These are phyloP conservation scores for Favolaschia claudopus DNA, from an alignment of 768 basidiomycete species.

Conservation along the genomic window DNA sequence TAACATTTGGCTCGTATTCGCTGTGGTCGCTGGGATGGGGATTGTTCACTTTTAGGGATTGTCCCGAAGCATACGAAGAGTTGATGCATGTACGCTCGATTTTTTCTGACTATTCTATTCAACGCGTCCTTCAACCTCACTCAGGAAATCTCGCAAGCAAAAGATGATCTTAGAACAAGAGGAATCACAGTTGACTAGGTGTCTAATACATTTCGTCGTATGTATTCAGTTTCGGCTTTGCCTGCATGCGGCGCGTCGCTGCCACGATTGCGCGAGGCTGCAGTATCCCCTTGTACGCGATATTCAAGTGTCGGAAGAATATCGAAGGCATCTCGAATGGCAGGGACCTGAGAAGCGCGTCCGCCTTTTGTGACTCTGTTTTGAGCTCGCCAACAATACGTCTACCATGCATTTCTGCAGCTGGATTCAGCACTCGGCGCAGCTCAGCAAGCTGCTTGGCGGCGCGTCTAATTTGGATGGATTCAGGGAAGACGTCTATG, in stretches of 20 bases:
- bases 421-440: constrained; percentile 36
- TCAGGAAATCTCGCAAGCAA: constrained; percentile 69
- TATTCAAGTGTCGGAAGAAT: background rate
- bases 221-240: constrained; percentile 17
- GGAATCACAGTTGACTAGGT: constrained; percentile 57
- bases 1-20: constrained; percentile 82
- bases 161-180: constrained; percentile 53
- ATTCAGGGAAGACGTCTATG: too few relatives aligned
- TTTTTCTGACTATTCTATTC: constrained; percentile 14
- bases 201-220: constrained; percentile 14
- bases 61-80: constrained; percentile 81
- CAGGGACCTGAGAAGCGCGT: constrained; percentile 29
- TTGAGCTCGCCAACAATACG: constrained; percentile 33
- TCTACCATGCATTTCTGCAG: constrained; percentile 30
- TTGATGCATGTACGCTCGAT: constrained; percentile 58
- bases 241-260: background rate
- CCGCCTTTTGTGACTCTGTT: constrained; percentile 24
- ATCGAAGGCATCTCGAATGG: constrained; percentile 20
- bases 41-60: constrained; percentile 75
- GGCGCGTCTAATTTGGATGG: too few relatives aligned
- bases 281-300: constrained; percentile 13
- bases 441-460: constrained; percentile 15
- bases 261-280: constrained; percentile 1
- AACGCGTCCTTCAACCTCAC: constrained; percentile 12
- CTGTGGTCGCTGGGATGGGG: constrained; percentile 82